Evolutionary conservation across 2,329 filamentous ascomycete genomes (phyloP).

Genomic region (Colletotrichum filicis): DNA sequence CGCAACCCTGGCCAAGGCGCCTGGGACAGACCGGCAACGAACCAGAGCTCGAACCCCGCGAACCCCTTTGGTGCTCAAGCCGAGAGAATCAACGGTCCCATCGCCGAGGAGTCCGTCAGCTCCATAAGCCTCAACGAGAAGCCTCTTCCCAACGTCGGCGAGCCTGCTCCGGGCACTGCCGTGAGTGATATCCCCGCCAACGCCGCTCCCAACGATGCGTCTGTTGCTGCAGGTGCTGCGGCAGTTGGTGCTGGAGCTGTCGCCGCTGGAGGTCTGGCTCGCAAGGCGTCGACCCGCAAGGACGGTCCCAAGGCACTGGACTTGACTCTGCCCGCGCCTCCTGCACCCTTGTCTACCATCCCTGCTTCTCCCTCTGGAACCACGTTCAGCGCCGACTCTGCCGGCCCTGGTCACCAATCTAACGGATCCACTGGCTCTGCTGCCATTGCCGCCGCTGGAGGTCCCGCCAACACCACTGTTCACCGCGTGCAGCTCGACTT

Average conservation of each 20-base stretch:
- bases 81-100: conserved; percentile 59
- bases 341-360: conserved; percentile 44
- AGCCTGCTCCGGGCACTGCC: neutral
- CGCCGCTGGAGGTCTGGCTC: conserved; percentile 52
- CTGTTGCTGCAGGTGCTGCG: conserved; percentile 40
- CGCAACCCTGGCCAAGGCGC: conserved; percentile 46
- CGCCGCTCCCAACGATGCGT: conserved; percentile 45
- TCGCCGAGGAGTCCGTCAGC: conserved; percentile 48
- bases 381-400: conserved; percentile 69
- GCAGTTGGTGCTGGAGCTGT: conserved; percentile 48
- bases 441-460: conserved; percentile 71
- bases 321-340: conserved; percentile 57
- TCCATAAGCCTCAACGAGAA: conserved; percentile 48
- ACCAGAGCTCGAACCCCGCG: conserved; percentile 60
- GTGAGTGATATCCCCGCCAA: conserved; percentile 37
- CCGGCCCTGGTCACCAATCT: conserved; percentile 57
- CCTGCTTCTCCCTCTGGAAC: conserved; percentile 72
- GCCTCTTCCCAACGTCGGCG: conserved; percentile 24
- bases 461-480: conserved; percentile 72
- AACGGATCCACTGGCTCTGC: conserved; percentile 62
- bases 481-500: conserved; percentile 97
- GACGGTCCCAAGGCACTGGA: conserved; percentile 63
- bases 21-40: conserved; percentile 61
- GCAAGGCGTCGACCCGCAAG: conserved; percentile 68
- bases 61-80: conserved; percentile 79